A percentile compares a stretch with the other conserved stretches of the same genome.
These are phyloP conservation scores for Volvox africanus DNA, from an alignment of 139 green algal genomes.

Conservation along the genomic window DNA sequence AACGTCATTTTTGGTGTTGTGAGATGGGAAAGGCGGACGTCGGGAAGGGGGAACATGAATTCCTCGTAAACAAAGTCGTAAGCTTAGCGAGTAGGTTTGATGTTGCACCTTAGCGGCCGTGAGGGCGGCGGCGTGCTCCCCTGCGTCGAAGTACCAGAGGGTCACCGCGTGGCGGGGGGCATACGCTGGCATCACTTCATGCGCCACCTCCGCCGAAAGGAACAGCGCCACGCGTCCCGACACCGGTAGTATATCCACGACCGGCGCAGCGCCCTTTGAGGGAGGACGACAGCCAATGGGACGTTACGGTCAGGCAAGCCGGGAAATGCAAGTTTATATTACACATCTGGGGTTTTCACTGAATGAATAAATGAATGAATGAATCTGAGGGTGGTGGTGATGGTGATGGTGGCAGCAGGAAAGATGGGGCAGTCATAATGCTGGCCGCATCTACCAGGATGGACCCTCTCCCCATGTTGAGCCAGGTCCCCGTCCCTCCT, in stretches of 20 bases:
- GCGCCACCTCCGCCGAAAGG: conserved; percentile 58
- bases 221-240: conserved; percentile 66
- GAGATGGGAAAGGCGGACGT: too few relatives aligned
- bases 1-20: too few relatives aligned
- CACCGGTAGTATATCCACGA: conserved; percentile 59
- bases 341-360: too few relatives aligned
- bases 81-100: too few relatives aligned
- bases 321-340: too few relatives aligned
- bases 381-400: too few relatives aligned
- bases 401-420: too few relatives aligned
- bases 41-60: too few relatives aligned
- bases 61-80: too few relatives aligned
- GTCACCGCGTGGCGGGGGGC: conserved; percentile 60
- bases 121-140: conserved; percentile 56
- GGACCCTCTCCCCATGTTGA: too few relatives aligned
- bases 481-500: background rate
- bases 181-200: conserved; percentile 59
- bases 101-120: conserved; percentile 30
- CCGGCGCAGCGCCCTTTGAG: background rate
- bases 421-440: too few relatives aligned
- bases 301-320: background rate
- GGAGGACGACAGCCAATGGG: background rate
- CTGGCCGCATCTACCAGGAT: background rate
- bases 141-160: conserved; percentile 68
- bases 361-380: too few relatives aligned